Percentiles rank a stretch among this genome's conserved stretches.
Conservation (phyloP, 2,329 filamentous ascomycete species). For the Trichoderma sp. region DNA sequence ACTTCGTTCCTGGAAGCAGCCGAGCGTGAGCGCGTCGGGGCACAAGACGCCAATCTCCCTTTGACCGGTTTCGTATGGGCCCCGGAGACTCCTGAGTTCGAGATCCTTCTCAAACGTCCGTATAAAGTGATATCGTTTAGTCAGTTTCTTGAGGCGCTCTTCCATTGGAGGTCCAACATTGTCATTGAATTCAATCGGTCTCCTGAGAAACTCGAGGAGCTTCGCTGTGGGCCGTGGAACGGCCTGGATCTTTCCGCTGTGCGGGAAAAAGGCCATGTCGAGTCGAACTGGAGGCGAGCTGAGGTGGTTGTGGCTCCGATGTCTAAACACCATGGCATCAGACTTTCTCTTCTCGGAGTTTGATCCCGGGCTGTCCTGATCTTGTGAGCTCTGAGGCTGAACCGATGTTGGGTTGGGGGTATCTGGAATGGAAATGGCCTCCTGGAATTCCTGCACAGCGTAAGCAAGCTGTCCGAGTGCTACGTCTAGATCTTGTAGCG, state of each 20-base stretch:
- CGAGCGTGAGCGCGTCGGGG: slow-evolving; percentile 38
- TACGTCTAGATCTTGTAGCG: slow-evolving; percentile 26
- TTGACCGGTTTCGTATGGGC: slow-evolving; percentile 30
- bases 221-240: slow-evolving; percentile 27
- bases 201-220: slow-evolving; percentile 34
- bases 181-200: slow-evolving; percentile 30
- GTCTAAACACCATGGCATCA: neutral
- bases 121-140: slow-evolving; percentile 44
- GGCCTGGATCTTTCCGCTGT: slow-evolving; percentile 35
- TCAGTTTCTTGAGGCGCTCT: slow-evolving; percentile 13
- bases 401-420: neutral
- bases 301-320: neutral
- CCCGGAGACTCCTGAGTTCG: slow-evolving; percentile 48
- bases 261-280: slow-evolving; percentile 44
- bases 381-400: neutral
- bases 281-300: slow-evolving; percentile 28
- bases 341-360: neutral
- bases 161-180: neutral
- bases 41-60: slow-evolving; percentile 40
- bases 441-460: slow-evolving; percentile 27
- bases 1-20: slow-evolving; percentile 32
- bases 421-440: slow-evolving; percentile 11
- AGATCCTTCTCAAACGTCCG: slow-evolving; percentile 54
- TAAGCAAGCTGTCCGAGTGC: slow-evolving; percentile 26
- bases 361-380: slow-evolving; percentile 14